Evolutionary conservation across 352 stramenopile species (phyloP).

Genomic region (Saprolegnia diclina): DNA sequence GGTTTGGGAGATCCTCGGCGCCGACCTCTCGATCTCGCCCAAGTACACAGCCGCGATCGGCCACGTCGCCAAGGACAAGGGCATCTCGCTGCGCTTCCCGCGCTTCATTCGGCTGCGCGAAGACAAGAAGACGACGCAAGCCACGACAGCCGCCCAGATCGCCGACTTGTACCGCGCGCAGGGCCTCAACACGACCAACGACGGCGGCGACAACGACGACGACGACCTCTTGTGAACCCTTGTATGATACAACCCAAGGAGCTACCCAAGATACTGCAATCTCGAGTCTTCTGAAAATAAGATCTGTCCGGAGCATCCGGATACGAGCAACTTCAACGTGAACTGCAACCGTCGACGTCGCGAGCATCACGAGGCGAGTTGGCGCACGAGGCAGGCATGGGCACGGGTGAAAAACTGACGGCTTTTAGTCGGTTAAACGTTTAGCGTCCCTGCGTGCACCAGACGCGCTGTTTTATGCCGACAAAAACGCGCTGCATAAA

Average conservation of each 20-base stretch:
- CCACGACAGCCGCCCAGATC: slow-evolving; percentile 94
- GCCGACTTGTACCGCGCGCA: slow-evolving; percentile 76
- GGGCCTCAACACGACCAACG: slow-evolving; percentile 57
- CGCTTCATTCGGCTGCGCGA: slow-evolving; percentile 96
- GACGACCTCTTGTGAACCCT: slow-evolving; percentile 41
- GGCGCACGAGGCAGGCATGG: neutral
- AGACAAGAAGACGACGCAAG: slow-evolving; percentile 96
- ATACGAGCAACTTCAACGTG: neutral
- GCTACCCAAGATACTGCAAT: too few relatives aligned
- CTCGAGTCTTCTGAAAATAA: too few relatives aligned
- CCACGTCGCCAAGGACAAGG: slow-evolving; percentile 85
- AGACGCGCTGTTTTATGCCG: too few relatives aligned
- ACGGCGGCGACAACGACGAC: slow-evolving; percentile 55
- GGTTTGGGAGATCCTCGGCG: slow-evolving; percentile 98
- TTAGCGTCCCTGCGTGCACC: too few relatives aligned
- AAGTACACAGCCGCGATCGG: slow-evolving; percentile 96
- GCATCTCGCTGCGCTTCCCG: slow-evolving; percentile 98
- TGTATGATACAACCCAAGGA: too few relatives aligned
- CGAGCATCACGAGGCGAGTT: neutral
- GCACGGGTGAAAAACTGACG: neutral
- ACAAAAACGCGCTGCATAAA: too few relatives aligned
- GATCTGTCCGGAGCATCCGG: neutral
- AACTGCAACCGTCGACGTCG: neutral
- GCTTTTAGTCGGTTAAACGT: too few relatives aligned
- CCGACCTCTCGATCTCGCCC: slow-evolving; percentile 97